Evolutionary conservation across 2,329 filamentous ascomycete species (phyloP), one percentile per base, ranked within the genome.

Genomic region (Colletotrichum liriopes): DNA sequence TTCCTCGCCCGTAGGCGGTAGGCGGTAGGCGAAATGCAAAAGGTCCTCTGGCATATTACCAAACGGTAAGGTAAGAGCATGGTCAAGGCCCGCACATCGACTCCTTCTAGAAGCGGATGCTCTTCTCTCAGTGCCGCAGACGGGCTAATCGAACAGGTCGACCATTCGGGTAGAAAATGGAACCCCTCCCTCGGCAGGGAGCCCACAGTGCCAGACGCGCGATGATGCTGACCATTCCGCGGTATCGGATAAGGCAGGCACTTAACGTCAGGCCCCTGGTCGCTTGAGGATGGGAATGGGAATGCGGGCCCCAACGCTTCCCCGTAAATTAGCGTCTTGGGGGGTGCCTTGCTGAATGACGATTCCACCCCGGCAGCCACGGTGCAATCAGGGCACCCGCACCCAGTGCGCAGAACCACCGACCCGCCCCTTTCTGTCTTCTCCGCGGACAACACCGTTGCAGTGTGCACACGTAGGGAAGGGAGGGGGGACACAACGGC

Each of bases 1-100:
- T 61, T 26, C 63, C 63, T 62, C 56, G 55, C 39, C 63, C 55
- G 55, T 47, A 62, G 58, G 64, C 43, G 60, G 29, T 32, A 59
- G 35, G 67, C 67, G 67, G 69, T 62, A 67, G 68, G 54, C 56
- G 39, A 23, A 37, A 45, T 64, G 58, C 69, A 64, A 72, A 72
- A 68, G 65, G 29, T 43, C 58, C 69, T 62, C 47, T 60, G 37
- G 39, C 56, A 60, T 67, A 74, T 73, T 73, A 74, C 71, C 71
- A 71, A 74, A 74, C 63, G 54, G 71, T 73, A 67, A 73, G 72
- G 71, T 74, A 74, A 73, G 67, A 56, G 54, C 66, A 51, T 68
- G 37, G 29, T 14, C 20, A 55, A 43, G 65, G 51, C 67, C 71
- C 67, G 71, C 65, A 58, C 26, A 59, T 65, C 39, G 59, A 64